Conservation (phyloP, 768 basidiomycete species). For the Rhodosporidiobolus sp. region DNA sequence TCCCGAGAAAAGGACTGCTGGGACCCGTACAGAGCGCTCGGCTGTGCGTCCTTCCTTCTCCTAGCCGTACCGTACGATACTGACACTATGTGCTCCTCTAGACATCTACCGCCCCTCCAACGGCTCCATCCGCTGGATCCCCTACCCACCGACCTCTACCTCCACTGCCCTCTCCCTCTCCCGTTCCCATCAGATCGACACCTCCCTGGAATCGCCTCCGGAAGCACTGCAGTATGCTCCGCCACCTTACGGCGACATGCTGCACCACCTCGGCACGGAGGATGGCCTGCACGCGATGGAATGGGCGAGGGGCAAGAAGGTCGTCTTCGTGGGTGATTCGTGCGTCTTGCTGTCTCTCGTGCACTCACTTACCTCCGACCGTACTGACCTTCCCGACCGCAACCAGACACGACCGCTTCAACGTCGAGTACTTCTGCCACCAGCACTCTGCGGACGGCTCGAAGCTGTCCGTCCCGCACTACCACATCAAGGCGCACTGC, state of each 20-base stretch:
- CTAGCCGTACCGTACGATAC: fast-evolving
- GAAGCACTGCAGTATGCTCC: not conserved
- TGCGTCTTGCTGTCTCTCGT: not conserved
- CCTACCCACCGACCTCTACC: not conserved
- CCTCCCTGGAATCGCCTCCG: not conserved
- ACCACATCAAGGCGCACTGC: constrained; percentile 14
- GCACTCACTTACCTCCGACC: too few species aligned
- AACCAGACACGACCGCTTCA: constrained; percentile 10
- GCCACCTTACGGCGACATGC: constrained; percentile 1
- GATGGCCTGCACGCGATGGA: not conserved
- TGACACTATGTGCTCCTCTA: not conserved
- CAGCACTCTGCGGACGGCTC: not conserved
- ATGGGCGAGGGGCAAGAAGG: not conserved
- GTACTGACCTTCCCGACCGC: not conserved
- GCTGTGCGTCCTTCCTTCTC: not conserved
- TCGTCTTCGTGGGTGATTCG: constrained; percentile 13
- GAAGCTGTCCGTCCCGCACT: not conserved
- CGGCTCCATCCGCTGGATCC: not conserved
- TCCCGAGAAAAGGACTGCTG: not conserved
- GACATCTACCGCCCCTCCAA: constrained; percentile 2
- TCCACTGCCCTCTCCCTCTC: not conserved
- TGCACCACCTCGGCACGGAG: not conserved
- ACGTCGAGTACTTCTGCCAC: constrained; percentile 3
- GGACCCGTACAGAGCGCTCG: not conserved
- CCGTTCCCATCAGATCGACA: not conserved